Evolutionary conservation across 495 filamentous ascomycete genomes (phyloP).

Genomic region (Parathielavia hyrcaniae): DNA sequence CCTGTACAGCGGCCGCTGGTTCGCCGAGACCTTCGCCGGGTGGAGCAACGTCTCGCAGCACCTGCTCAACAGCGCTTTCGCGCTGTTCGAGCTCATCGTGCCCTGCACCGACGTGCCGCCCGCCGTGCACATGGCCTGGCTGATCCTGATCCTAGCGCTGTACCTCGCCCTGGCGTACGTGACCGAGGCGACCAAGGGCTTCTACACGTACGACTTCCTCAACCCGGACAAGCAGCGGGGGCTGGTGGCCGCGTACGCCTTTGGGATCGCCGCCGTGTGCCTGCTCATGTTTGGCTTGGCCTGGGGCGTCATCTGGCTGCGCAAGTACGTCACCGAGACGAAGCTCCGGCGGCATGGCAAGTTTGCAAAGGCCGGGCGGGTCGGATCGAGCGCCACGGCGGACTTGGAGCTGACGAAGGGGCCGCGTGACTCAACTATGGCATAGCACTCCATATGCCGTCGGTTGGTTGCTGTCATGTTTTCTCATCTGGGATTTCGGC

Average conservation of each 20-base stretch:
- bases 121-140: conserved; percentile 49
- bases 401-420: conserved; percentile 12
- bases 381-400: neutral
- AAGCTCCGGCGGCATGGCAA: conserved; percentile 45
- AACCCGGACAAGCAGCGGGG: conserved; percentile 45
- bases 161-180: conserved; percentile 73
- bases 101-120: conserved; percentile 55
- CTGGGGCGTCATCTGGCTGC: conserved; percentile 40
- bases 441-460: neutral
- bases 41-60: conserved; percentile 77
- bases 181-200: conserved; percentile 59
- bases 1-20: conserved; percentile 50
- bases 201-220: conserved; percentile 72
- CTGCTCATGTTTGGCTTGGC: conserved; percentile 57
- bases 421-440: neutral
- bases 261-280: conserved; percentile 59
- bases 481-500: neutral
- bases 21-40: conserved; percentile 41
- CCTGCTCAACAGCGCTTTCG: conserved; percentile 63
- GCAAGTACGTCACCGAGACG: conserved; percentile 48
- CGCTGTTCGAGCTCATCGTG: conserved; percentile 64
- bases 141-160: conserved; percentile 57
- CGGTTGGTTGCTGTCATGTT: neutral
- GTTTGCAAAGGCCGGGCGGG: conserved; percentile 25
- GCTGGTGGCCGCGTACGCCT: conserved; percentile 50